Conservation (phyloP, 2,329 filamentous ascomycete genomes). For the Dendryphion nanum region DNA sequence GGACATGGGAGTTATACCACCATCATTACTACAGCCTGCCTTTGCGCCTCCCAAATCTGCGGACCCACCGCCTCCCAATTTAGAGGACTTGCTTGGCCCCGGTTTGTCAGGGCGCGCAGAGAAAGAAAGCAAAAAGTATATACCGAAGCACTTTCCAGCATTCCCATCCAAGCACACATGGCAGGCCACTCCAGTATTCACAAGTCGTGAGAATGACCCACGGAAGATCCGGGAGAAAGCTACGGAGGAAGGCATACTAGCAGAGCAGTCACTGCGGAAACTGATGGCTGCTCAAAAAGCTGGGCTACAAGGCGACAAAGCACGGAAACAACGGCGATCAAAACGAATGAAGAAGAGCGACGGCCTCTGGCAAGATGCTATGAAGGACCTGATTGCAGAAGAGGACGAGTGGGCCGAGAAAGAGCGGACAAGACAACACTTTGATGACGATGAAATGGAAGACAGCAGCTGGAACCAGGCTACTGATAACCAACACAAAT, state of each 20-base stretch:
- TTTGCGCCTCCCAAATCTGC: conserved; percentile 43
- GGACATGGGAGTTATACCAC: conserved; percentile 38
- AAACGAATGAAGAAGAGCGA: conserved; percentile 44
- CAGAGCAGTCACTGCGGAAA: conserved; percentile 64
- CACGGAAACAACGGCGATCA: conserved; percentile 41
- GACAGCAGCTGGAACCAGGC: conserved; percentile 16
- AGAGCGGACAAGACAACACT: conserved; percentile 11
- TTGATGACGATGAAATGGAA: conserved; percentile 22
- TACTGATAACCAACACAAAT: conserved; percentile 16
- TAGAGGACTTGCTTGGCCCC: conserved; percentile 52
- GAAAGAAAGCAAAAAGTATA: conserved; percentile 50
- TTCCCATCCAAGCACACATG: conserved; percentile 66
- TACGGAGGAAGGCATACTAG: conserved; percentile 63
- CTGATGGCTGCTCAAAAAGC: conserved; percentile 52
- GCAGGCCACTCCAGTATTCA: conserved; percentile 58
- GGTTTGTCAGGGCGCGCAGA: conserved; percentile 50
- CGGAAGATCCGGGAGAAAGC: conserved; percentile 61
- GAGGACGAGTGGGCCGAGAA: conserved; percentile 32
- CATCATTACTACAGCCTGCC: conserved; percentile 37
- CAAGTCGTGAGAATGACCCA: conserved; percentile 58
- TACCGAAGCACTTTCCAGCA: conserved; percentile 60
- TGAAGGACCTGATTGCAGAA: conserved; percentile 50
- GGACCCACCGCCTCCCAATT: conserved; percentile 42
- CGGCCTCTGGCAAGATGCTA: conserved; percentile 56
- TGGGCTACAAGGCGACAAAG: conserved; percentile 40